Conservation (phyloP, 257 asterid genomes). For the Cordia subcordata region DNA sequence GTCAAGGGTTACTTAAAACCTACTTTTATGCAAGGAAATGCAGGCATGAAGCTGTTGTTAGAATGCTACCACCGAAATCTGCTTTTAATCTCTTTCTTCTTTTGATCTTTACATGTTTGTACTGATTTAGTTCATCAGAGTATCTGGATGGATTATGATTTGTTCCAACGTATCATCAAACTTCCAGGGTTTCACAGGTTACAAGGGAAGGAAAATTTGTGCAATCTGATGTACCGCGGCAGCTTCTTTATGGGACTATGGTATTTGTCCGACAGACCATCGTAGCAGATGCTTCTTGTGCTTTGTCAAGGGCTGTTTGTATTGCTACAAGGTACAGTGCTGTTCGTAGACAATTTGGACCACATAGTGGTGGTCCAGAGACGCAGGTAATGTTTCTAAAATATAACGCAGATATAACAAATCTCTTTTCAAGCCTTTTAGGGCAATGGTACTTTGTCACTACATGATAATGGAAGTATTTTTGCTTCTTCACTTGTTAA, state of each 20-base stretch:
- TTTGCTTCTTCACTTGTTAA: too few species aligned
- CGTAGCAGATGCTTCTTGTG: slow-evolving; percentile 87
- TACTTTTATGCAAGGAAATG: too few species aligned
- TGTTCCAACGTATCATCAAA: background rate
- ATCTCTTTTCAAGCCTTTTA: too few species aligned
- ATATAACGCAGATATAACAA: background rate
- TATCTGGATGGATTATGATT: background rate
- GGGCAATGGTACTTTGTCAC: too few species aligned
- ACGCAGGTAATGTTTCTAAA: slow-evolving; percentile 58
- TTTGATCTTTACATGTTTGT: background rate
- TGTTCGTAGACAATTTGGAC: slow-evolving; percentile 93
- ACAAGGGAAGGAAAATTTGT: slow-evolving; percentile 81
- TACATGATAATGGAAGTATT: too few species aligned
- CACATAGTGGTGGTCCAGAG: slow-evolving; percentile 87
- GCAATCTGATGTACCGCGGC: slow-evolving; percentile 85
- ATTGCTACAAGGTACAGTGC: slow-evolving; percentile 97
- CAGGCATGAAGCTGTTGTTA: too few species aligned
- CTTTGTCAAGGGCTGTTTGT: slow-evolving; percentile 89
- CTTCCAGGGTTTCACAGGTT: slow-evolving; percentile 79
- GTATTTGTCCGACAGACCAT: slow-evolving; percentile 83
- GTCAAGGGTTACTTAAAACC: too few species aligned
- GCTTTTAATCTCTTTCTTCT: too few species aligned
- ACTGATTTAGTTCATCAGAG: too few species aligned
- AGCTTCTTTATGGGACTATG: slow-evolving; percentile 93
- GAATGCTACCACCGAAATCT: too few species aligned